Evolutionary conservation across 805 yeast species (phyloP), one percentile per base, ranked within the genome.

Genomic region (Saccharomyces kudriavzevii): DNA sequence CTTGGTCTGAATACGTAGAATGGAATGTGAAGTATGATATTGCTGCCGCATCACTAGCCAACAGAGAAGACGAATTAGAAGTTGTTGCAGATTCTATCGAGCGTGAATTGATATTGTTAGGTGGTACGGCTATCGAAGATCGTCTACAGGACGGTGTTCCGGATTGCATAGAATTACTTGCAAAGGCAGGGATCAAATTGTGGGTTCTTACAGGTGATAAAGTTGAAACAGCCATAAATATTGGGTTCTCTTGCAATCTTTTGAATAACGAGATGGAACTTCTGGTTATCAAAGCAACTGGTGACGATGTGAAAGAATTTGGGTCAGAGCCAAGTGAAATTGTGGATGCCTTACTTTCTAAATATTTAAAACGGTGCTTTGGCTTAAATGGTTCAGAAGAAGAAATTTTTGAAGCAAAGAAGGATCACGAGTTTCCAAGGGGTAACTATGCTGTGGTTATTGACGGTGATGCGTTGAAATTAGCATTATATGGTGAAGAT

Each of bases 131-230:
- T 30, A 87, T 87, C 68, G 95, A 87, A 68, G 95, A 87, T 73
- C 76, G 90, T 66, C 72, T 87, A 56, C 95, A 87, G 69, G 89
- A 85, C 61, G 94, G 94, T 72, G 95, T 87, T 52, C 92, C 94
- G 2, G 94, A 86, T 60, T 79, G 92, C 14, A 87, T 87, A 63
- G 80, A 83, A 6, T 66, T 82, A 5, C 72, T 87, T 53, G 86
- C 80, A 14, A 75, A 81, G 58, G 94, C 94, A 6, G 94, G 95
- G 66, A 84, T 87, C 53, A 87, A 87, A 67, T 72, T 87, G 51
- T 87, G 95, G 95, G 94, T 87, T 48, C 74, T 87, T 49, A 87
- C 95, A 2, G 95, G 95, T 71, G 95, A 87, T 68, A 87, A 85
- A 68, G 88, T 87, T n/a, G 95, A 87, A 69, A 87, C 95, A 30